Conservation (phyloP, 2,329 filamentous ascomycete species). For the Eutypella sp. region DNA sequence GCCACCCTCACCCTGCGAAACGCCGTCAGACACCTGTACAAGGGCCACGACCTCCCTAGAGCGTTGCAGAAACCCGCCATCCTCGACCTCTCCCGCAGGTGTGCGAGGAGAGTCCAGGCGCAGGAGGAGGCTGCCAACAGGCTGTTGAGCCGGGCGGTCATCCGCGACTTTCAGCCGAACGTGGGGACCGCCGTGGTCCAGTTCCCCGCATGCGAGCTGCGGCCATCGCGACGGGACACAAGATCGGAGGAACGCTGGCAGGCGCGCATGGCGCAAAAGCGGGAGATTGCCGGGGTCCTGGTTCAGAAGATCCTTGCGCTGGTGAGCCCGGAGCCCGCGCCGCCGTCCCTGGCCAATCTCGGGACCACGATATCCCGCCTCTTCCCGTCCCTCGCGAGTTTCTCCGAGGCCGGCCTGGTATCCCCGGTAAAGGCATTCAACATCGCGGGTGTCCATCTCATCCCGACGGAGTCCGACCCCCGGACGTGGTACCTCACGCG, state of each 20-base stretch:
- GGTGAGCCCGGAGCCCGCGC: slow-evolving; percentile 44
- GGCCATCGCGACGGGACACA: slow-evolving; percentile 12
- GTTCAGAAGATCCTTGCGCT: slow-evolving; percentile 45
- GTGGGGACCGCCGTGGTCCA: slow-evolving; percentile 43
- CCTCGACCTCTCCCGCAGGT: slow-evolving; percentile 52
- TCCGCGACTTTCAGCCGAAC: slow-evolving; percentile 43
- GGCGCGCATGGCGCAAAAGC: slow-evolving; percentile 31
- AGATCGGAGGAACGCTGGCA: slow-evolving; percentile 15
- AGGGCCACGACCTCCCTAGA: slow-evolving; percentile 55
- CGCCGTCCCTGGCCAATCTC: slow-evolving; percentile 38
- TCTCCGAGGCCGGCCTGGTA: slow-evolving; percentile 4
- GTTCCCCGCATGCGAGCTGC: slow-evolving; percentile 33
- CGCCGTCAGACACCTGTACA: slow-evolving; percentile 65
- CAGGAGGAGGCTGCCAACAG: slow-evolving; percentile 49
- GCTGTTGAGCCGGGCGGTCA: slow-evolving; percentile 45
- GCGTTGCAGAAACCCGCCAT: slow-evolving; percentile 65
- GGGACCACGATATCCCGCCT: slow-evolving; percentile 41
- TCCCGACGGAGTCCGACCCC: slow-evolving; percentile 28
- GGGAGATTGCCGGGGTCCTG: slow-evolving; percentile 40
- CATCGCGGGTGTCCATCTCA: slow-evolving; percentile 43
- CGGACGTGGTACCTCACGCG: slow-evolving; percentile 40
- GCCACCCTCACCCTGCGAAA: slow-evolving; percentile 75
- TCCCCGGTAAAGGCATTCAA: slow-evolving; percentile 41
- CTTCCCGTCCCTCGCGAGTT: slow-evolving; percentile 39
- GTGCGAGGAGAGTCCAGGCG: slow-evolving; percentile 36